These are phyloP conservation scores for Solanum arcanum DNA, from an alignment of 257 asterid species.

Conservation along the genomic window DNA sequence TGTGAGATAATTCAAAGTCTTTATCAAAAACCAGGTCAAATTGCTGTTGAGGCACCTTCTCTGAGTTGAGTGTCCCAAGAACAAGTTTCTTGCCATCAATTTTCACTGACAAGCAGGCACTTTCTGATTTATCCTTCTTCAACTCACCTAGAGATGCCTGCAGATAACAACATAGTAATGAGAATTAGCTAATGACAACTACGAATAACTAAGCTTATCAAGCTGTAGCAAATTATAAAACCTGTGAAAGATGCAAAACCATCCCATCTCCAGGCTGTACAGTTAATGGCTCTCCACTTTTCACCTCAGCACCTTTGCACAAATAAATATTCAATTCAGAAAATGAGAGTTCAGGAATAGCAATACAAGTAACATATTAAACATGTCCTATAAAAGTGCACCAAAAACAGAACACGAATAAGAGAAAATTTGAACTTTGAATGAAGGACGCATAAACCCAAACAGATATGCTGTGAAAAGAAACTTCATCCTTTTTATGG, in stretches of 20 bases:
- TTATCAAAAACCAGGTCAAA: constrained; percentile 10
- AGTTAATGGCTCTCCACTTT: neutral
- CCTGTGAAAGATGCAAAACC: constrained; percentile 9
- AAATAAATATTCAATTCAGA: neutral
- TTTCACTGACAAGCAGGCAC: constrained; percentile 1
- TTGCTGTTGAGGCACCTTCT: constrained; percentile 10
- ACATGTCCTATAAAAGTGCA: neutral
- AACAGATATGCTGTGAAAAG: neutral
- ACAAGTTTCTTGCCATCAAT: constrained; percentile 3
- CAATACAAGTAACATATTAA: neutral
- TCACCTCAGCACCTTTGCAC: constrained; percentile 7
- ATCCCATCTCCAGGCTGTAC: neutral
- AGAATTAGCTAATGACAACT: neutral
- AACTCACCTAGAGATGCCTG: constrained; percentile 11
- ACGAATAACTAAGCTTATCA: neutral
- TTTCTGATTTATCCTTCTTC: constrained; percentile 1
- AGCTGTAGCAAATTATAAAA: neutral
- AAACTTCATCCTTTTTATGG: neutral
- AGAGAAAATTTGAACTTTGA: neutral
- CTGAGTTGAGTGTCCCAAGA: constrained; percentile 8
- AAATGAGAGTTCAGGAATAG: neutral
- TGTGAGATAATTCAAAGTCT: constrained; percentile 12
- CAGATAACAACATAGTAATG: neutral
- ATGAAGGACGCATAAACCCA: neutral
- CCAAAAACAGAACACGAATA: neutral